A percentile compares a stretch with the other conserved stretches of the same genome.
These are phyloP conservation scores for Soucietia sequanensis DNA, from an alignment of 805 yeast species.

Conservation along the genomic window DNA sequence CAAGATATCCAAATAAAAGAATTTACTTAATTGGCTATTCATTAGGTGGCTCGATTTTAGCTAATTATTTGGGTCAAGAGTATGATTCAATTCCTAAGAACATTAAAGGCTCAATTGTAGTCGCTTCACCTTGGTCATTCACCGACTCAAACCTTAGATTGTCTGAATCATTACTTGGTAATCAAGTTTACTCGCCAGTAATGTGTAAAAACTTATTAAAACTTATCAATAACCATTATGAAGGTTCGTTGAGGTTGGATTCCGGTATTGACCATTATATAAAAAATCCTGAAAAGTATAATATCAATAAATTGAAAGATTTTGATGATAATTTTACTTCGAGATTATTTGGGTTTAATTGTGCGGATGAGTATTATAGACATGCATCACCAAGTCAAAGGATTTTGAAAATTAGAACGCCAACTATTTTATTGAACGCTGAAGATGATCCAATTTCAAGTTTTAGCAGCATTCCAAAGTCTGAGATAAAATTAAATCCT, in stretches of 20 bases:
- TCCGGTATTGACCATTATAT: constrained; percentile 24
- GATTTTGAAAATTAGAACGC: constrained; percentile 56
- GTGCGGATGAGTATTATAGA: constrained; percentile 61
- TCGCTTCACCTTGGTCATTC: constrained; percentile 77
- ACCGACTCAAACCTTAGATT: constrained; percentile 50
- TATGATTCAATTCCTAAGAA: constrained; percentile 44
- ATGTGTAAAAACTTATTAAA: constrained; percentile 40
- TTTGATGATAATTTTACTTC: constrained; percentile 66
- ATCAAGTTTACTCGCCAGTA: constrained; percentile 38
- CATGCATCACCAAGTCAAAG: constrained; percentile 63
- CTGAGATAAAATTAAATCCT: constrained; percentile 55
- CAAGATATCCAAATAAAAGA: constrained; percentile 58
- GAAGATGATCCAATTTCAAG: constrained; percentile 67
- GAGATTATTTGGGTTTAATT: constrained; percentile 59
- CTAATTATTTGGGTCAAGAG: constrained; percentile 72
- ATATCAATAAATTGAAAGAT: constrained; percentile 44
- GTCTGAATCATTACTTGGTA: constrained; percentile 39
- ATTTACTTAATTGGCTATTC: constrained; percentile 70
- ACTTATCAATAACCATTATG: constrained; percentile 29
- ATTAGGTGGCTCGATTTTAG: constrained; percentile 65
- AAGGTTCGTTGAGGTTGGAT: constrained; percentile 23
- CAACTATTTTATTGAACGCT: constrained; percentile 59
- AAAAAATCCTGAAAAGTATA: constrained; percentile 27
- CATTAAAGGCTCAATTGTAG: constrained; percentile 55
- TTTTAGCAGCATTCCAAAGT: constrained; percentile 49